Base-by-base conservation (phyloP, 768 basidiomycete species). In the Podaxis rugospora region DNA sequence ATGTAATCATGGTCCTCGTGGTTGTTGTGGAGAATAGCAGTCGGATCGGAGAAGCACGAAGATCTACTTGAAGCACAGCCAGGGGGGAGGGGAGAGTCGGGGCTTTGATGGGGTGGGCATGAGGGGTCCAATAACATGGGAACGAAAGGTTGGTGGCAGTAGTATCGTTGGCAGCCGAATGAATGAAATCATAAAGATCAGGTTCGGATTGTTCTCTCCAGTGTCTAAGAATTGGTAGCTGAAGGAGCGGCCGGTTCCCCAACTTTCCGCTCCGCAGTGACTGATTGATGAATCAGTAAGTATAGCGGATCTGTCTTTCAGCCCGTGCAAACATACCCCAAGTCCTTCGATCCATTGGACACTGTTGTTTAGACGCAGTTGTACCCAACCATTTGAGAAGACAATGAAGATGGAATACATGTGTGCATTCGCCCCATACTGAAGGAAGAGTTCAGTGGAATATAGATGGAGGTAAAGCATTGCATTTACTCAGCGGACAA, bases 361-460 rank as follows among this genome's bases (percentile, higher is more conserved):
- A 99, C 66, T 95, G 93, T 66, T 90, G 88, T 72, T 98, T 98
- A 37, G 92, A 95, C 13, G 91, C 86, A 4, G 85, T 76, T 0
- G 95, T 95, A 3, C 88, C 88, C 62, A 98, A 85, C 97, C 97
- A 99, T 72, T 98, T 97, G 64, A 96, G 80, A 11, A 99, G 76
- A 74, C 96, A 98, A 72, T 99, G 96, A 93, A 98, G 95, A 71
- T 99, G 97, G 69, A 98, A 99, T 60, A 97, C 87, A 71, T 98
- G 97, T 5, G 87, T 93, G 70, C 96, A 99, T 75, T 97, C 89
- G 36, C 97, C 97, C 93, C 95, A 98, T 57, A 98, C 96, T 98
- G 65, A n/a, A 60, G 13, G 28, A 37, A 18, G n/a, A 32, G 1
- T 44, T 44, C 35, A 58, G 44, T n/a, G 37, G 27, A 59, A 28